Conservation (phyloP, 306 rosid species). For the Glycine latifolia region DNA sequence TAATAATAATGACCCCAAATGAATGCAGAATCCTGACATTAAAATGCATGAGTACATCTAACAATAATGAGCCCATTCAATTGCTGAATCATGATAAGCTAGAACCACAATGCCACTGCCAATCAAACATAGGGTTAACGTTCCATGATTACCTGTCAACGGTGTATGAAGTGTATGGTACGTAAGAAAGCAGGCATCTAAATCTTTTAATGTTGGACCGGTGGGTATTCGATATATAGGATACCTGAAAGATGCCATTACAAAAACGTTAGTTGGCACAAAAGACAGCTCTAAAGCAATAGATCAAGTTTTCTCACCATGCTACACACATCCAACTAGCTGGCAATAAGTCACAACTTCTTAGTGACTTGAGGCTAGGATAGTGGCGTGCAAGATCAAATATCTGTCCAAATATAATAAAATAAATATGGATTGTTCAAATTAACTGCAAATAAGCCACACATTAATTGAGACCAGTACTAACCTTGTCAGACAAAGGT, state of each 20-base stretch:
- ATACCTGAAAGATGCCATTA: slow-evolving; percentile 70
- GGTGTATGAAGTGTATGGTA: slow-evolving; percentile 83
- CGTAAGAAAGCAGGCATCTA: slow-evolving; percentile 92
- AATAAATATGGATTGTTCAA: slow-evolving; percentile 41
- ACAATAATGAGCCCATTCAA: background rate
- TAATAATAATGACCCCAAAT: slow-evolving; percentile 1
- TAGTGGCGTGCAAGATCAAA: slow-evolving; percentile 70
- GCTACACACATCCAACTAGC: slow-evolving; percentile 95
- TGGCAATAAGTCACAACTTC: slow-evolving; percentile 87
- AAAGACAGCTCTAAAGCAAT: slow-evolving; percentile 29
- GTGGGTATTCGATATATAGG: slow-evolving; percentile 93
- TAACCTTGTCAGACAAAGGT: slow-evolving; percentile 86
- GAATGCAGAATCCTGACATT: background rate
- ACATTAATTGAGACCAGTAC: slow-evolving; percentile 42
- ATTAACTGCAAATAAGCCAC: slow-evolving; percentile 35
- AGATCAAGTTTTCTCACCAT: slow-evolving; percentile 63
- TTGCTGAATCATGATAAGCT: slow-evolving; percentile 12
- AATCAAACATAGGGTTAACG: slow-evolving; percentile 32
- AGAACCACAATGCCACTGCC: slow-evolving; percentile 23
- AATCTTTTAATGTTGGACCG: slow-evolving; percentile 87
- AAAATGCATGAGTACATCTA: slow-evolving; percentile 18
- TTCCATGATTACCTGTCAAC: slow-evolving; percentile 65
- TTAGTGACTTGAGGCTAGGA: slow-evolving; percentile 72
- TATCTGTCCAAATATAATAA: slow-evolving; percentile 62
- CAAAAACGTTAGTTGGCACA: slow-evolving; percentile 39